phyloP scores from a whole-genome alignment of 805 yeast genomes.

The Pichia exigua region DNA sequence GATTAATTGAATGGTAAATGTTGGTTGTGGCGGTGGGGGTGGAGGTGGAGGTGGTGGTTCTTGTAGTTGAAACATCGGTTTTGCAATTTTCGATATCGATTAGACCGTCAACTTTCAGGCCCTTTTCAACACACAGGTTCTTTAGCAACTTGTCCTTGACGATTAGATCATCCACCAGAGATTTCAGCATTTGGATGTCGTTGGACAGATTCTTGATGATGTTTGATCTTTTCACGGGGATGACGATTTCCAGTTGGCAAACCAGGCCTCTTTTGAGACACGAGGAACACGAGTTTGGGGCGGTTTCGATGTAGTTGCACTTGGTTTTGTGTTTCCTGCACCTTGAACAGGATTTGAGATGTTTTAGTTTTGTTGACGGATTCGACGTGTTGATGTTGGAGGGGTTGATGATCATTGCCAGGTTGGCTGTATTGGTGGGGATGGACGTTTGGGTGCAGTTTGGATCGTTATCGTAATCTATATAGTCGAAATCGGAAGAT shows the following conservation, averaged over 20 bases:
- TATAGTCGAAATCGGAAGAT: not conserved
- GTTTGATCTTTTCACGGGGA: constrained; percentile 42
- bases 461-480: not conserved
- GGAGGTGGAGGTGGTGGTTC: not conserved
- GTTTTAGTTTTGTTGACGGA: constrained; percentile 30
- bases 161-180: constrained; percentile 23
- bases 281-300: constrained; percentile 50
- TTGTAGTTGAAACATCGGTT: too few species aligned
- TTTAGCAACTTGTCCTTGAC: constrained; percentile 21
- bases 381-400: not conserved
- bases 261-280: constrained; percentile 44
- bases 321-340: constrained; percentile 62
- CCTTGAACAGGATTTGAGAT: constrained; percentile 51
- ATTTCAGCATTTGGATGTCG: constrained; percentile 26
- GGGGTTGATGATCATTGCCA: constrained; percentile 2
- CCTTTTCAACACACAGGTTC: constrained; percentile 19
- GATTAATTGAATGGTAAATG: constrained; percentile 1
- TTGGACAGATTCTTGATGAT: constrained; percentile 30
- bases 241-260: constrained; percentile 50
- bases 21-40: not conserved
- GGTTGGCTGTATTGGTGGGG: not conserved
- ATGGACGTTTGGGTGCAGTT: too few species aligned
- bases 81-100: constrained; percentile 19
- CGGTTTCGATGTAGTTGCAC: constrained; percentile 47
- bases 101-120: constrained; percentile 26